Conservation (phyloP, 805 yeast species). For the Blastobotrys mokoenaii region DNA sequence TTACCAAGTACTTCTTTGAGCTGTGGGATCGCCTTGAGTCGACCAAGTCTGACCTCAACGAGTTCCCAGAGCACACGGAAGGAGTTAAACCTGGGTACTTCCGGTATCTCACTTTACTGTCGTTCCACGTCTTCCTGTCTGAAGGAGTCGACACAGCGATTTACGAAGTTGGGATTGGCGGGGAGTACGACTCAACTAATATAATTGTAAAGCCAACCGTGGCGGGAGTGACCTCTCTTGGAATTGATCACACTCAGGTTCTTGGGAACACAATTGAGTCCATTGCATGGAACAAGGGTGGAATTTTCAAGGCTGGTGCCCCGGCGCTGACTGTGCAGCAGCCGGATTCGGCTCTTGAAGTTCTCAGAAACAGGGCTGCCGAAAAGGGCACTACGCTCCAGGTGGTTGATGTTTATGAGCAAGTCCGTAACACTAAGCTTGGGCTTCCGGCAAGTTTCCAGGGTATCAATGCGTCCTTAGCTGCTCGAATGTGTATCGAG, state of each 20-base stretch:
- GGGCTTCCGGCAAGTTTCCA: conserved; percentile 68
- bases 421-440: conserved; percentile 26
- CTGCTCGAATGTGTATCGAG: conserved; percentile 57
- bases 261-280: conserved; percentile 81
- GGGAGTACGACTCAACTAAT: conserved; percentile 95
- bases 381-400: conserved; percentile 48
- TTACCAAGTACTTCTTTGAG: conserved; percentile 86
- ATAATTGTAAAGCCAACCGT: conserved; percentile 70
- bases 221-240: conserved; percentile 78
- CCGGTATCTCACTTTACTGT: conserved; percentile 77
- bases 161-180: conserved; percentile 98
- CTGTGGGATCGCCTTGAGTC: conserved; percentile 76
- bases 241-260: conserved; percentile 84
- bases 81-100: conserved; percentile 86
- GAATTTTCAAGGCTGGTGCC: conserved; percentile 66
- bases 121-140: conserved; percentile 81
- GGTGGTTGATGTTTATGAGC: conserved; percentile 42
- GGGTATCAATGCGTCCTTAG: conserved; percentile 76
- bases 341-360: conserved; percentile 40
- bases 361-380: conserved; percentile 53
- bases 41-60: conserved; percentile 44
- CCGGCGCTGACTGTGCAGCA: conserved; percentile 65
- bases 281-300: conserved; percentile 95
- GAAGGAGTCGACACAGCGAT: conserved; percentile 93
- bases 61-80: conserved; percentile 66